Conservation (phyloP, 768 basidiomycete genomes). For the Crassisporium funariophilum region DNA sequence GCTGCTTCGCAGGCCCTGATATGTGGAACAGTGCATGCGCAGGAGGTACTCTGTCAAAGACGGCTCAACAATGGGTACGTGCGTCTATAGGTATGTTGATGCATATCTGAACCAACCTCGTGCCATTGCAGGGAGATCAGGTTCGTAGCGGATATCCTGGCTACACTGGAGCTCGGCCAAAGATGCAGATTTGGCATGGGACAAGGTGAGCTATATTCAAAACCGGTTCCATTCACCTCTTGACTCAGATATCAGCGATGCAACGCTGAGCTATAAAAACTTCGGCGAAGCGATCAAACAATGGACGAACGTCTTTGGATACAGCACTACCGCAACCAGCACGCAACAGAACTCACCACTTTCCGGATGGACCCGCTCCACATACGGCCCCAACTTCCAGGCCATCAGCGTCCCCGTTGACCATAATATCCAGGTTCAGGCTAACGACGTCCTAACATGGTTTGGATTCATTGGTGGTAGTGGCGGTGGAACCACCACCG, state of each 20-base stretch:
- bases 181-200: conserved; percentile 58
- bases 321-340: conserved; percentile 40
- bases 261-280: conserved; percentile 51
- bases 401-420: conserved; percentile 51
- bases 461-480: conserved; percentile 44
- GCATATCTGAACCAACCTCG: background rate
- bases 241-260: conserved; percentile 37
- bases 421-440: conserved; percentile 55
- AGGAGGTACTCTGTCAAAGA: conserved; percentile 42
- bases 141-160: conserved; percentile 52
- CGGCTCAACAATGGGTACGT: conserved; percentile 52
- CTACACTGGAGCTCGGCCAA: conserved; percentile 51
- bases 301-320: conserved; percentile 58
- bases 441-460: conserved; percentile 46
- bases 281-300: conserved; percentile 54
- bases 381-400: conserved; percentile 51
- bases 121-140: conserved; percentile 38
- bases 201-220: conserved; percentile 32
- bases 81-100: conserved; percentile 14
- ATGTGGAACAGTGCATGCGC: conserved; percentile 53
- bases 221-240: background rate
- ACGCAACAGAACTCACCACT: conserved; percentile 43
- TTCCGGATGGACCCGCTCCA: conserved; percentile 47
- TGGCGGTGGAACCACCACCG: conserved; percentile 6
- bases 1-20: conserved; percentile 51